phyloP scores from a whole-genome alignment of 768 basidiomycete genomes.

The Pleurotus ostreatus region DNA sequence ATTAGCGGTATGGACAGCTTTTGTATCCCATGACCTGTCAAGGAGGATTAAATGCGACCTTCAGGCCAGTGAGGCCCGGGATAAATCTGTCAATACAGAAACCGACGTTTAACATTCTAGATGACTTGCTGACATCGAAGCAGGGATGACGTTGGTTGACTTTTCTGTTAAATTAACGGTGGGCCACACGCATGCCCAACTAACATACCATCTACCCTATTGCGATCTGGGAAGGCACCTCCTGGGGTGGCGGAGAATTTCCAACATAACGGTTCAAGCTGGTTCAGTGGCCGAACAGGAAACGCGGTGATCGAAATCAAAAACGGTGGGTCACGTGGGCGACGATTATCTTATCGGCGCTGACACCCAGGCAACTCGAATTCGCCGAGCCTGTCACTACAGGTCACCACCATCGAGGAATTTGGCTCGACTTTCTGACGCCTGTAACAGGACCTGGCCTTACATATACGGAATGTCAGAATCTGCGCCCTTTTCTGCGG shows the following conservation, averaged over 20 bases:
- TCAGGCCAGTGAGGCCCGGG: constrained; percentile 2
- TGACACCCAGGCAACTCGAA: not conserved
- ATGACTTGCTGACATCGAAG: constrained; percentile 8
- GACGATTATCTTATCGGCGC: constrained; percentile 6
- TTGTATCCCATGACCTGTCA: constrained; percentile 7
- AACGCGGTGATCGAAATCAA: not conserved
- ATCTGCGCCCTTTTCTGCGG: constrained; percentile 69
- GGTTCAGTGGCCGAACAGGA: not conserved
- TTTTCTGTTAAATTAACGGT: not conserved
- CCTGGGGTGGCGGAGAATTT: not conserved
- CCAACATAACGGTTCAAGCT: not conserved
- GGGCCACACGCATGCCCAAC: not conserved
- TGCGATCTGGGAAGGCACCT: not conserved
- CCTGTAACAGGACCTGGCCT: not conserved
- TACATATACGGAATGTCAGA: constrained; percentile 17
- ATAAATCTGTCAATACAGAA: constrained; percentile 9
- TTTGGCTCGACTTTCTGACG: not conserved
- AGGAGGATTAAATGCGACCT: constrained; percentile 6
- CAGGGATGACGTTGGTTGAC: constrained; percentile 4
- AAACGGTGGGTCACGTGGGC: not conserved
- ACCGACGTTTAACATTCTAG: constrained; percentile 8
- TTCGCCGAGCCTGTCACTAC: not conserved
- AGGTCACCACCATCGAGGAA: not conserved
- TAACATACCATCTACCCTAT: not conserved
- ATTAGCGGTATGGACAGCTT: not conserved